Conservation (phyloP, 306 rosid genomes). For the Cercis canadensis region DNA sequence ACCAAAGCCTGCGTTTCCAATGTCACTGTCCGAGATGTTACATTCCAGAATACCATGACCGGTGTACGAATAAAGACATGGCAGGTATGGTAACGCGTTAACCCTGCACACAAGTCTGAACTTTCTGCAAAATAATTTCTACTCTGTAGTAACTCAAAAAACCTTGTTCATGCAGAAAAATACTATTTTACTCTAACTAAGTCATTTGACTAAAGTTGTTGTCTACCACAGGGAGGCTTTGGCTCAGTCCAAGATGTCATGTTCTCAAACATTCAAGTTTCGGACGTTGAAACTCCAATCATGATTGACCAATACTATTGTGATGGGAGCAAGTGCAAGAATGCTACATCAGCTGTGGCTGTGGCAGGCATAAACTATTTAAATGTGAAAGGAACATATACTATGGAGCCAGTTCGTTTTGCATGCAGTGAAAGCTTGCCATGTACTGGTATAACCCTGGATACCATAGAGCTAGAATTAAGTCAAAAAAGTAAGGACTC, state of each 20-base stretch:
- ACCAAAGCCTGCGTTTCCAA: slow-evolving; percentile 83
- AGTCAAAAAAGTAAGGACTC: slow-evolving; percentile 33
- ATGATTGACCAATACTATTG: slow-evolving; percentile 85
- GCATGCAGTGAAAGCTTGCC: slow-evolving; percentile 83
- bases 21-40: slow-evolving; percentile 70
- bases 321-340: slow-evolving; percentile 56
- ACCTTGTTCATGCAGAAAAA: not conserved
- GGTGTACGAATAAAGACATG: slow-evolving; percentile 91
- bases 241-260: slow-evolving; percentile 70
- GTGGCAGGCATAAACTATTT: slow-evolving; percentile 59
- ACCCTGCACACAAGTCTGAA: too few species aligned
- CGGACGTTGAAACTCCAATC: slow-evolving; percentile 67
- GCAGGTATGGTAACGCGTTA: slow-evolving; percentile 57
- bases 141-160: not conserved
- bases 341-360: slow-evolving; percentile 74
- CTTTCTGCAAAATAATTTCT: not conserved
- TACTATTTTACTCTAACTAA: not conserved
- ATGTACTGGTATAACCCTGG: slow-evolving; percentile 70
- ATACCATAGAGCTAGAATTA: slow-evolving; percentile 56
- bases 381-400: slow-evolving; percentile 72
- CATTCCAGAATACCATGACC: slow-evolving; percentile 58
- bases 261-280: slow-evolving; percentile 80
- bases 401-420: slow-evolving; percentile 56
- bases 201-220: not conserved
- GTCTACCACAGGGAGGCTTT: slow-evolving; percentile 71